A percentile compares a stretch with the other conserved stretches of the same genome.
phyloP scores from a whole-genome alignment of 345 rosid genomes.

The Garcia nutans region DNA sequence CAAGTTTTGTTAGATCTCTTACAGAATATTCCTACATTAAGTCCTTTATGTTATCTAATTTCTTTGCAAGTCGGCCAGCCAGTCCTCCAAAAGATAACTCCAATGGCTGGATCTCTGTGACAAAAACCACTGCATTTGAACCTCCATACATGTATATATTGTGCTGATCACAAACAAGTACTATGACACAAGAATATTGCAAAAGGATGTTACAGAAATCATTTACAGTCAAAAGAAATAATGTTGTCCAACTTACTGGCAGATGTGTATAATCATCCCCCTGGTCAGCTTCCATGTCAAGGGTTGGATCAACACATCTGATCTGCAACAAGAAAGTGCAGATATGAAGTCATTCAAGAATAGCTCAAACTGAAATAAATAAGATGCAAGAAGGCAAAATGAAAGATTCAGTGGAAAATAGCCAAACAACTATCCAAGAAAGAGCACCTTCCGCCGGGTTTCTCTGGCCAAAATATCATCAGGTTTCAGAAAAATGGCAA shows the following conservation, averaged over 20 bases:
- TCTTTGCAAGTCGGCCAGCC: not conserved
- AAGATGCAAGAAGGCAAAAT: slow-evolving; percentile 13
- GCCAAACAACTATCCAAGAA: slow-evolving; percentile 16
- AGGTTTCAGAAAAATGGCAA: slow-evolving; percentile 82
- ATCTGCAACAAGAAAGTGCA: slow-evolving; percentile 45
- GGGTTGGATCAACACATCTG: slow-evolving; percentile 87
- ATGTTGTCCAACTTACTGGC: slow-evolving; percentile 51
- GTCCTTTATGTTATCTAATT: not conserved
- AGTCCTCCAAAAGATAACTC: not conserved
- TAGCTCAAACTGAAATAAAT: slow-evolving; percentile 11
- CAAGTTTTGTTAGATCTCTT: not conserved
- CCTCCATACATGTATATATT: not conserved
- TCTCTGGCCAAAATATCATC: slow-evolving; percentile 85
- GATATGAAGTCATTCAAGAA: not conserved
- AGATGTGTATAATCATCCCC: slow-evolving; percentile 97
- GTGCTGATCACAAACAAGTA: not conserved
- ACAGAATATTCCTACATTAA: not conserved
- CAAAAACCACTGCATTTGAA: not conserved
- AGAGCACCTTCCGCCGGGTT: slow-evolving; percentile 67
- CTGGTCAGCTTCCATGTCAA: slow-evolving; percentile 90
- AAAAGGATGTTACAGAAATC: slow-evolving; percentile 1
- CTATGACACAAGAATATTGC: not conserved
- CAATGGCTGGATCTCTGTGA: not conserved
- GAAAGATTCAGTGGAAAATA: slow-evolving; percentile 1
- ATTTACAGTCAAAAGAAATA: slow-evolving; percentile 5